A percentile compares a stretch with the other conserved stretches of the same genome.
phyloP scores from a whole-genome alignment of 331 rosid genomes.

The Pyrus hybrid region DNA sequence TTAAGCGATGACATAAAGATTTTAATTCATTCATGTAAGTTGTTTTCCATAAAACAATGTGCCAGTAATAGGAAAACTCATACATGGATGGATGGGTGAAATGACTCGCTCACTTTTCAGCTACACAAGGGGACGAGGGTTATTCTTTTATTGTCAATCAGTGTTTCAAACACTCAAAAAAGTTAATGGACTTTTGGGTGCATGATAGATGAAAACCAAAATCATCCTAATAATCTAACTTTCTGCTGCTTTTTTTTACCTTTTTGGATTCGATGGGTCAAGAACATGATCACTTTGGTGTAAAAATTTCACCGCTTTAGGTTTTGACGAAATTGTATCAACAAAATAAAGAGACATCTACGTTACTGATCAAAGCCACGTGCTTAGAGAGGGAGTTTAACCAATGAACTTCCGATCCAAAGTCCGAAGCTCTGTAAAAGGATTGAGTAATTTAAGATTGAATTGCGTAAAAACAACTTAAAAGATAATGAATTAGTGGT shows the following conservation, averaged over 20 bases:
- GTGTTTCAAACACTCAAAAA: constrained; percentile 24
- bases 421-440: no score
- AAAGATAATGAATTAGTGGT: no score
- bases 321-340: no score
- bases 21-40: no score
- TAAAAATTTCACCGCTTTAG: no score
- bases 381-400: no score
- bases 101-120: constrained; percentile 9
- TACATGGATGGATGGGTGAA: not conserved
- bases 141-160: constrained; percentile 9
- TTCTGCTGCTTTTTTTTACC: not conserved
- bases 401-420: no score
- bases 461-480: no score
- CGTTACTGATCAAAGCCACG: no score
- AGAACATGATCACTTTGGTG: not conserved
- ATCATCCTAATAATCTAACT: constrained; percentile 16
- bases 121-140: constrained; percentile 25
- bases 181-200: constrained; percentile 21
- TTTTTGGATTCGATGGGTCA: constrained; percentile 23
- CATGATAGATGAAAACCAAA: constrained; percentile 2
- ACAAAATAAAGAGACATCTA: no score
- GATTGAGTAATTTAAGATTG: no score
- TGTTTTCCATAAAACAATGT: no score
- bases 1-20: not conserved
- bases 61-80: not conserved